Evolutionary conservation across 1,284 basidiomycete genomes (phyloP).

Genomic region (Pterulicium gracile): DNA sequence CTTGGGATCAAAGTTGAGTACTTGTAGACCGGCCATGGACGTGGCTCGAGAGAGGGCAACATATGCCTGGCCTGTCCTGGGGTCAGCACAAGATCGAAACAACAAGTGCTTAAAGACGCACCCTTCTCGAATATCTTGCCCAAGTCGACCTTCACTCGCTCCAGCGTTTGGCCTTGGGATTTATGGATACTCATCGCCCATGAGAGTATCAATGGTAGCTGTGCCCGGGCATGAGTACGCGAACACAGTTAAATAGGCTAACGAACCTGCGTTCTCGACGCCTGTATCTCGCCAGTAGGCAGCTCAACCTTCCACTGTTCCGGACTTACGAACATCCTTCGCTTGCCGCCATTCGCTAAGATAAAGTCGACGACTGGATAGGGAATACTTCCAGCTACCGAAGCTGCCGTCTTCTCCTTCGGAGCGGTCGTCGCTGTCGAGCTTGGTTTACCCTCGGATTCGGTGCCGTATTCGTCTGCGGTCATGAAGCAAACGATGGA

Average conservation of each 20-base stretch:
- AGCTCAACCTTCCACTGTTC: conserved; percentile 83
- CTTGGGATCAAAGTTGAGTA: conserved; percentile 72
- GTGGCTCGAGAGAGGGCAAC: conserved; percentile 95
- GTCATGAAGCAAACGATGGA: conserved; percentile 64
- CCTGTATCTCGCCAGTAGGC: conserved; percentile 74
- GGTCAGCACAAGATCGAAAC: conserved; percentile 3
- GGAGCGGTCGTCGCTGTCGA: not conserved
- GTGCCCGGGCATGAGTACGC: conserved; percentile 6
- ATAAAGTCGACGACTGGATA: conserved; percentile 76
- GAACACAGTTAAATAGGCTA: conserved; percentile 6
- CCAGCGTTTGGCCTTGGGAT: conserved; percentile 84
- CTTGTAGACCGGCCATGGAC: conserved; percentile 83
- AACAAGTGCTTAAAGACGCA: conserved; percentile 15
- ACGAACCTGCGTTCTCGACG: conserved; percentile 55
- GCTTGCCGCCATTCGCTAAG: conserved; percentile 43
- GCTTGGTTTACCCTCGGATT: conserved; percentile 18
- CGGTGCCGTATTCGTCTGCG: conserved; percentile 27
- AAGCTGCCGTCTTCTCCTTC: not conserved
- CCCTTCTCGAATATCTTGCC: conserved; percentile 85
- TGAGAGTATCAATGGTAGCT: conserved; percentile 77
- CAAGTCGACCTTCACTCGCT: conserved; percentile 77
- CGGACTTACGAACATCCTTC: conserved; percentile 53
- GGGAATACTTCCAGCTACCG: conserved; percentile 8
- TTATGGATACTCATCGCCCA: conserved; percentile 97
- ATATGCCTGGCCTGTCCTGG: conserved; percentile 74